A percentile compares a stretch with the other conserved stretches of the same genome.
phyloP scores from a whole-genome alignment of 73 alveolate genomes.

The Tetrahymena thermophila region DNA sequence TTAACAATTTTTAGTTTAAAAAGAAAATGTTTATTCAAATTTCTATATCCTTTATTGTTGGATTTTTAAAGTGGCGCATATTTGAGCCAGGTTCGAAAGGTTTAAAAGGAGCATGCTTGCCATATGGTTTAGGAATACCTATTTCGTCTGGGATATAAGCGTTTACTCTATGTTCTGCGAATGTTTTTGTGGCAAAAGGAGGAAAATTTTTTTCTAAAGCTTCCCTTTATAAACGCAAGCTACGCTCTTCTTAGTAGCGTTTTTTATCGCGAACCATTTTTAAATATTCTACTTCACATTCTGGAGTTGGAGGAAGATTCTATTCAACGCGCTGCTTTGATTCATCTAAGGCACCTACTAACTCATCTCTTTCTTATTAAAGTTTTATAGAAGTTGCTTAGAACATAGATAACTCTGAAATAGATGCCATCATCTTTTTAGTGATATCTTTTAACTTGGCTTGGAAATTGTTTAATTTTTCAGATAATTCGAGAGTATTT shows the following conservation, averaged over 20 bases:
- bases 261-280: conserved; percentile 59
- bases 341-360: conserved; percentile 70
- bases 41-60: conserved; percentile 71
- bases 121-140: conserved; percentile 82
- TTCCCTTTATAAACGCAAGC: conserved; percentile 62
- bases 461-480: conserved; percentile 89
- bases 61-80: conserved; percentile 87
- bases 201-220: conserved; percentile 58
- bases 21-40: conserved; percentile 20
- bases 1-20: too few species aligned
- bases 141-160: conserved; percentile 85
- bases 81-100: conserved; percentile 89
- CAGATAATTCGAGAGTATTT: conserved; percentile 85
- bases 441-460: conserved; percentile 85
- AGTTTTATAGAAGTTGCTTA: conserved; percentile 86
- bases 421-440: conserved; percentile 94
- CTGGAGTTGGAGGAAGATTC: conserved; percentile 92
- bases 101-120: conserved; percentile 87
- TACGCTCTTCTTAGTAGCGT: conserved; percentile 63
- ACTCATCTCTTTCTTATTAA: conserved; percentile 82
- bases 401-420: conserved; percentile 93
- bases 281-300: conserved; percentile 70
- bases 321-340: conserved; percentile 65
- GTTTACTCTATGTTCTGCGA: conserved; percentile 89
- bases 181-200: conserved; percentile 73